phyloP scores from a whole-genome alignment of 1,284 basidiomycete genomes.

The Agroathelia rolfsii region DNA sequence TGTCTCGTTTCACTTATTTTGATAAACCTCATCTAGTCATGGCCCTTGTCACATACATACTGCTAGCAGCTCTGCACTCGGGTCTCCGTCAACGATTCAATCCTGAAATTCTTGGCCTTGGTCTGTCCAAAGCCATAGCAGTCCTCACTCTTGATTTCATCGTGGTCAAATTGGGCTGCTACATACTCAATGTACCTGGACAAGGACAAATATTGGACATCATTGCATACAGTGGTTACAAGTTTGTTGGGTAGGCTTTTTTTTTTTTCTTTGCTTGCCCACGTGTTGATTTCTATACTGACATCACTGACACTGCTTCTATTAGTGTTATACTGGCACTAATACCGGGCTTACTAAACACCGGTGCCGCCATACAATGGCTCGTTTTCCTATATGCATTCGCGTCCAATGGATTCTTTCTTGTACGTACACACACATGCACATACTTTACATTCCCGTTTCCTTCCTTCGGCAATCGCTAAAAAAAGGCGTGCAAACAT shows the following conservation, averaged over 20 bases:
- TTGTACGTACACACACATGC: too few species aligned
- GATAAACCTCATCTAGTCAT: slow-evolving; percentile 67
- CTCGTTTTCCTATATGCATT: slow-evolving; percentile 78
- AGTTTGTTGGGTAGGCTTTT: slow-evolving; percentile 87
- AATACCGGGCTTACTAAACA: slow-evolving; percentile 47
- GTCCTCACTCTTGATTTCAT: slow-evolving; percentile 82
- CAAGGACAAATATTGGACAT: slow-evolving; percentile 65
- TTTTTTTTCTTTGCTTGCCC: not conserved
- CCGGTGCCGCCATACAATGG: slow-evolving; percentile 58
- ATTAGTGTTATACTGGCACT: slow-evolving; percentile 68
- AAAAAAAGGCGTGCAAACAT: too few species aligned
- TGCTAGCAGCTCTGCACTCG: slow-evolving; percentile 77
- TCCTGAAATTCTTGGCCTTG: slow-evolving; percentile 83
- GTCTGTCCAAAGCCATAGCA: slow-evolving; percentile 73
- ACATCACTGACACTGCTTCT: slow-evolving; percentile 4
- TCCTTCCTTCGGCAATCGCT: too few species aligned
- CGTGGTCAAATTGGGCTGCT: slow-evolving; percentile 85
- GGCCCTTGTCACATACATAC: slow-evolving; percentile 94
- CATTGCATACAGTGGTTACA: slow-evolving; percentile 88
- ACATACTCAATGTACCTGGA: slow-evolving; percentile 79
- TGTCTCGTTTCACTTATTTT: slow-evolving; percentile 9
- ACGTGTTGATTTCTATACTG: not conserved
- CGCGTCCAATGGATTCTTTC: slow-evolving; percentile 88
- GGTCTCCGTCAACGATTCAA: slow-evolving; percentile 82
- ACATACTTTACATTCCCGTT: too few species aligned